These are phyloP conservation scores for Candida pseudocylindracea DNA, from an alignment of 1,139 yeast species.

Conservation along the genomic window DNA sequence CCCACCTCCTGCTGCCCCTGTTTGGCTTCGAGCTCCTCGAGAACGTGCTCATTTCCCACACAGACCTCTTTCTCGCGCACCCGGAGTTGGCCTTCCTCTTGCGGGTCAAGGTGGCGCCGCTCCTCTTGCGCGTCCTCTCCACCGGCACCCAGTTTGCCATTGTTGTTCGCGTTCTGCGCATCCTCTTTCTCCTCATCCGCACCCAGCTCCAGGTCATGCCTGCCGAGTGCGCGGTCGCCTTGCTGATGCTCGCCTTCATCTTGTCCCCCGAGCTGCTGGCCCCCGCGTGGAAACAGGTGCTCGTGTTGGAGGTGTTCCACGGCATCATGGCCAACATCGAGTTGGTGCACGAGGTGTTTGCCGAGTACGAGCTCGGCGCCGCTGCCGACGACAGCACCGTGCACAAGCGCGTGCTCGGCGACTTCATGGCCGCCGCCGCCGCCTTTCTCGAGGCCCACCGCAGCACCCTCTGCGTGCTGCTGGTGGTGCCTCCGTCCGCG, in stretches of 20 bases:
- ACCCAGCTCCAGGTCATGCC: no score
- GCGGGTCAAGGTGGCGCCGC: conserved; percentile 50
- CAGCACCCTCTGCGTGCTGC: not conserved
- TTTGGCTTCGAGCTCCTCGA: conserved; percentile 70
- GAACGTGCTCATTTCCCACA: conserved; percentile 31
- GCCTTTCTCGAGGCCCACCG: conserved; percentile 8
- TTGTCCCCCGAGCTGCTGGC: conserved; percentile 28
- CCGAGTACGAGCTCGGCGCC: conserved; percentile 32
- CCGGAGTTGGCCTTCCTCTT: conserved; percentile 43
- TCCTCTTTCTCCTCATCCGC: conserved; percentile 11
- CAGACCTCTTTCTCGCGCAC: conserved; percentile 28
- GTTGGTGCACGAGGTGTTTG: conserved; percentile 35
- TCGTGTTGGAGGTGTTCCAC: conserved; percentile 52
- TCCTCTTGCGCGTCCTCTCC: conserved; percentile 44
- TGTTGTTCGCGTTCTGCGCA: conserved; percentile 51
- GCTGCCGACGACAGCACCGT: conserved; percentile 37
- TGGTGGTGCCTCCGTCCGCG: no score
- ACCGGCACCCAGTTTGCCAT: conserved; percentile 41
- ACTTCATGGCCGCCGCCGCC: conserved; percentile 26
- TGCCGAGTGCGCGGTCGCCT: no score
- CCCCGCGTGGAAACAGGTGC: conserved; percentile 39
- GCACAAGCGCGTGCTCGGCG: conserved; percentile 39
- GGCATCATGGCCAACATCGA: conserved; percentile 48
- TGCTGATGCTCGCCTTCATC: conserved; percentile 14
- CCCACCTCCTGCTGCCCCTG: conserved; percentile 17